Evolutionary conservation across 331 rosid genomes (phyloP), one percentile per base, ranked within the genome.

Genomic region (Phaseolus coccineus): DNA sequence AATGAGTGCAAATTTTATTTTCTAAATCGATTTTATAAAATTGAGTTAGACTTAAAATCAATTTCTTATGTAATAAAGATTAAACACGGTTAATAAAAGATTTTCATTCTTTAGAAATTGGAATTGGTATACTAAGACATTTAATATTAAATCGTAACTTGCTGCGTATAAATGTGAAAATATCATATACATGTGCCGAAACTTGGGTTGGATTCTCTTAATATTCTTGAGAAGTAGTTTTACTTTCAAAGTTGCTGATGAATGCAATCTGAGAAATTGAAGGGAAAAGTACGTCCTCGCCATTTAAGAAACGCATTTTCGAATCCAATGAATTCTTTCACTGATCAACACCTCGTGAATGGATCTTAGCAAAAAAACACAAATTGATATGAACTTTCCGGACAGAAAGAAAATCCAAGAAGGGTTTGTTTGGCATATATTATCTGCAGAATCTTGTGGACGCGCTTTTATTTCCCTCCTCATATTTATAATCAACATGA

Each of bases 401-500:
- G 73, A 59, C 66, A 71, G 65, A 40, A 40, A 40, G 46, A 74
- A 74, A 70, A 35, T 63, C 56, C 37, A 3, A 68, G 9, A 42
- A 15, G 66, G 40, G 53, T 19, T 25, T 59, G 22, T 47, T 47
- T 37, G 65, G 56, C 28, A 68, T 68, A 65, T 40, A 62, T 65
- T 64, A 39, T 76, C 74, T 73, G 30, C 57, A 68, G 61, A 82
- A 75, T 80, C 76, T 68, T 73, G 86, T 83, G 84, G 87, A 78
- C 90, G 73, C n/a, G 79, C 61, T 85, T 37, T 86, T 83, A 80
- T 85, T 82, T 84, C 73, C 83, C 44, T 77, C 56, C 39, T 79
- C 31, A 40, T 15, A 63, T 25, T 27, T 42, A 51, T 63, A 71
- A 42, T 19, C 77, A 79, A 74, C 31, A 4, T 19, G 16, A 37